phyloP scores from a whole-genome alignment of 208 protist genomes.

The Leishmania aethiopica region DNA sequence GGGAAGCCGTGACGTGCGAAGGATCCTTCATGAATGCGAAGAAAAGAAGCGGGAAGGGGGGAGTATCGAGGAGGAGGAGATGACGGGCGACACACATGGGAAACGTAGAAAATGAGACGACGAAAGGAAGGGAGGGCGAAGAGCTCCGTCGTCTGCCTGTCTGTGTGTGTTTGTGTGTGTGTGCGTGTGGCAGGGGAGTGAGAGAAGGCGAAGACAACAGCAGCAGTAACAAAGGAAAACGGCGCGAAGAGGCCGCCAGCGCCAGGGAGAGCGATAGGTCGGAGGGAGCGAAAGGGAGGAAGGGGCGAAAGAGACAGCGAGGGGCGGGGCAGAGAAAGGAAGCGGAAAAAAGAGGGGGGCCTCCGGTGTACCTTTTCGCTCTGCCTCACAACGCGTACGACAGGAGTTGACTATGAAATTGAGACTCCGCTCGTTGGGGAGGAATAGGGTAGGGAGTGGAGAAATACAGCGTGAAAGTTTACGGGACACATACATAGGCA shows the following conservation, averaged over 20 bases:
- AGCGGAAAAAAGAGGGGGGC: not conserved
- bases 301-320: not conserved
- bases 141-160: not conserved
- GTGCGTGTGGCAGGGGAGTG: not conserved
- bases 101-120: not conserved
- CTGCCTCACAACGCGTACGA: not conserved
- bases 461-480: not conserved
- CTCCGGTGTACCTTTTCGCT: not conserved
- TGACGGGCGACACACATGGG: not conserved
- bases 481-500: not conserved
- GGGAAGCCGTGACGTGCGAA: not conserved
- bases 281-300: not conserved
- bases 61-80: not conserved
- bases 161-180: not conserved
- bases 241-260: no score
- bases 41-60: not conserved
- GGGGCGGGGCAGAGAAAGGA: not conserved
- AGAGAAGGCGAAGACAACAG: not conserved
- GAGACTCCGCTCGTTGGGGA: not conserved
- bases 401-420: not conserved
- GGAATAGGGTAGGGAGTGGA: not conserved
- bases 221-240: not conserved
- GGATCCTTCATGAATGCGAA: slow-evolving; percentile 14
- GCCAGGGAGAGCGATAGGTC: not conserved
- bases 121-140: not conserved